A percentile compares a stretch with the other conserved stretches of the same genome.
Conservation (phyloP, 2,329 filamentous ascomycete genomes). For the Drechslerella dactyloides region DNA sequence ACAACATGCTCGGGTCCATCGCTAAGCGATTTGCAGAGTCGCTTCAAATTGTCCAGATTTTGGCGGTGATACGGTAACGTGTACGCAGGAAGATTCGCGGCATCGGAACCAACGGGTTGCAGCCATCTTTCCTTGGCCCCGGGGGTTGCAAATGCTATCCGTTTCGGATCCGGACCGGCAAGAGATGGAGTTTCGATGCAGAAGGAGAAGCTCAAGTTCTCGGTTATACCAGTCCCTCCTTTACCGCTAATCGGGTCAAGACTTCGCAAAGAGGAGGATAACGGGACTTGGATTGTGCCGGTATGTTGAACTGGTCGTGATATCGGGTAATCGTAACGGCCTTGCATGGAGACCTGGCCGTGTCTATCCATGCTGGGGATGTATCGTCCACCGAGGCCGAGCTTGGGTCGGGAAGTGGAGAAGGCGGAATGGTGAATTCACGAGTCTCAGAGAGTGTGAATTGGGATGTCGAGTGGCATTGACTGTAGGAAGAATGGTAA, state of each 20-base stretch:
- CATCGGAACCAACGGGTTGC: slow-evolving; percentile 78
- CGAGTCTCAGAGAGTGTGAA: slow-evolving; percentile 24
- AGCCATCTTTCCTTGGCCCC: slow-evolving; percentile 91
- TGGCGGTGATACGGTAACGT: slow-evolving; percentile 89
- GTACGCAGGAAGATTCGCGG: slow-evolving; percentile 82
- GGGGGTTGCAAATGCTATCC: slow-evolving; percentile 89
- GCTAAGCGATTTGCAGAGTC: slow-evolving; percentile 81
- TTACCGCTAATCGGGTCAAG: slow-evolving; percentile 45
- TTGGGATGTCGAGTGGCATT: slow-evolving; percentile 38
- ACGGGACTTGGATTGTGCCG: slow-evolving; percentile 42
- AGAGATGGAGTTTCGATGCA: slow-evolving; percentile 96
- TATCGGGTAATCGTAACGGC: slow-evolving; percentile 47
- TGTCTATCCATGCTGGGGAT: slow-evolving; percentile 48
- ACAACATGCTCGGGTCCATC: slow-evolving; percentile 72
- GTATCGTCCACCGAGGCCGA: slow-evolving; percentile 28
- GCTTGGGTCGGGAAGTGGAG: slow-evolving; percentile 46
- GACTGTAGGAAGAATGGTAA: slow-evolving; percentile 26
- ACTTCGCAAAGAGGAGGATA: slow-evolving; percentile 44
- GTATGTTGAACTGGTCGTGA: slow-evolving; percentile 45
- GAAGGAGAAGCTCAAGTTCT: slow-evolving; percentile 84
- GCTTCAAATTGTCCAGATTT: slow-evolving; percentile 79
- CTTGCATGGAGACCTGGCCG: slow-evolving; percentile 49
- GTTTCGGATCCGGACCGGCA: slow-evolving; percentile 87
- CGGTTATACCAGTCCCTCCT: slow-evolving; percentile 45
- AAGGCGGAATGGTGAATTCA: slow-evolving; percentile 25